These are phyloP conservation scores for Penicillium nordicum DNA, from an alignment of 2,329 filamentous ascomycete genomes.

Conservation along the genomic window DNA sequence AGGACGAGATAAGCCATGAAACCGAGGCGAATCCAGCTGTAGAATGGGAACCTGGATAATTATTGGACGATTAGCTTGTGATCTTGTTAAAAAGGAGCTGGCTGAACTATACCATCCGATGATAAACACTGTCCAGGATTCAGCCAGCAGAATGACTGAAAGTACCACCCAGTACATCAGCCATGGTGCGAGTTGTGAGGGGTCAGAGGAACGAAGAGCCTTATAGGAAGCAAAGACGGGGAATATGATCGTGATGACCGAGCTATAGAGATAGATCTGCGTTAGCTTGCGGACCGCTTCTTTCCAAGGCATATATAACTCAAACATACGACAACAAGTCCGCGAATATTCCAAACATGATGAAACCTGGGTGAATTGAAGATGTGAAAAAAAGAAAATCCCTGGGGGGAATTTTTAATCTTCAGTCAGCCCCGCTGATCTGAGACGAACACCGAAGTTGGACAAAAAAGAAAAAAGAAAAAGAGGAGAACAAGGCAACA, in stretches of 20 bases:
- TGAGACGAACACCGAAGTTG: slow-evolving; percentile 1
- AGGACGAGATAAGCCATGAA: slow-evolving; percentile 92
- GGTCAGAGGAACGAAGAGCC: slow-evolving; percentile 87
- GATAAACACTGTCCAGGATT: slow-evolving; percentile 85
- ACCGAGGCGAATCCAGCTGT: slow-evolving; percentile 81
- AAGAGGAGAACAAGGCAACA: slow-evolving; percentile 1
- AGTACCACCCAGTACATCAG: slow-evolving; percentile 99
- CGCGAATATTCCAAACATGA: slow-evolving; percentile 74
- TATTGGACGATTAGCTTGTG: slow-evolving; percentile 3
- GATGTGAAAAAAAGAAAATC: slow-evolving; percentile 6
- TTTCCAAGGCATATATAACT: neutral
- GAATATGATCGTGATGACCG: slow-evolving; percentile 83
- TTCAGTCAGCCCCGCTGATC: slow-evolving; percentile 10
- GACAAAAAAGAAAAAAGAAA: slow-evolving; percentile 6
- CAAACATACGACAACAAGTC: slow-evolving; percentile 71
- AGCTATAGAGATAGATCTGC: slow-evolving; percentile 53
- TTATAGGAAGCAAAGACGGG: slow-evolving; percentile 98
- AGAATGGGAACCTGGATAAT: slow-evolving; percentile 73
- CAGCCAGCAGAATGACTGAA: slow-evolving; percentile 72
- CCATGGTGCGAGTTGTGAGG: slow-evolving; percentile 89
- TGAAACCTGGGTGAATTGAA: slow-evolving; percentile 18
- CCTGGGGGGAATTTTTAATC: neutral
- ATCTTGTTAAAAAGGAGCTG: neutral
- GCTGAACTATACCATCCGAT: slow-evolving; percentile 63
- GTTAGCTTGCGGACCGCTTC: slow-evolving; percentile 8